Evolutionary conservation across 768 basidiomycete species (phyloP), one percentile per base, ranked within the genome.

Genomic region (Hypholoma sublateritium): DNA sequence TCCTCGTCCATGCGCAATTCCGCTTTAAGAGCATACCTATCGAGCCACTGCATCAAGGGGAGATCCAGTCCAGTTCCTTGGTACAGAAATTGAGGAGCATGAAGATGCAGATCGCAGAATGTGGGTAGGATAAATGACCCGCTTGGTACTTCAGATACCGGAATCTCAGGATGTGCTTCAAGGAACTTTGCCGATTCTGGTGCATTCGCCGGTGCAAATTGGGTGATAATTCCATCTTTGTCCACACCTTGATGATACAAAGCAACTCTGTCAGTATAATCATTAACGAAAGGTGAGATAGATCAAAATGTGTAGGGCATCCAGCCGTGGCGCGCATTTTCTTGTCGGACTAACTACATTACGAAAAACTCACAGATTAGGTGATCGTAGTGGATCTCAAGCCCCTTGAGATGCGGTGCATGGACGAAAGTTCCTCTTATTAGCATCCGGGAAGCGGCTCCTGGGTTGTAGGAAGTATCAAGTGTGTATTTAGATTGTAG

Each of bases 31-130:
- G 92, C 89, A 60, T 95, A 95, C 28, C 79, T 78, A 37, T 91
- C 78, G 7, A 95, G 79, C 93, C 93, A 93, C 61, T 91, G 71
- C 86, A 93, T 87, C 36, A 94, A 72, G 4, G 92, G 89, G 2
- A 93, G 79, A 68, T 95, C 89, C 4, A 95, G 78, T 0, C 93
- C 93, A 1, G 85, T 92, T 2, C 94, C 94, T 55, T 92, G 88
- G 58, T 93, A 95, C 34, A 94, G 76, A 67, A 89, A 94, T 67
- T 95, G 94, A 1, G 93, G 91, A 0, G 93, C 92, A 67, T 95
- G 93, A 0, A 94, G 78, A 66, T 95, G 93, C 4, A 92, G 76
- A 69, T 95, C 93, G 55, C 82, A 85, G 69, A 93, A 95, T 0
- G 86, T 83, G 1, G 93, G 91, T n/a, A 89, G 60, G 41, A 94